These are phyloP conservation scores for Podaxis mareebaensis DNA, from an alignment of 768 basidiomycete species.

Conservation along the genomic window DNA sequence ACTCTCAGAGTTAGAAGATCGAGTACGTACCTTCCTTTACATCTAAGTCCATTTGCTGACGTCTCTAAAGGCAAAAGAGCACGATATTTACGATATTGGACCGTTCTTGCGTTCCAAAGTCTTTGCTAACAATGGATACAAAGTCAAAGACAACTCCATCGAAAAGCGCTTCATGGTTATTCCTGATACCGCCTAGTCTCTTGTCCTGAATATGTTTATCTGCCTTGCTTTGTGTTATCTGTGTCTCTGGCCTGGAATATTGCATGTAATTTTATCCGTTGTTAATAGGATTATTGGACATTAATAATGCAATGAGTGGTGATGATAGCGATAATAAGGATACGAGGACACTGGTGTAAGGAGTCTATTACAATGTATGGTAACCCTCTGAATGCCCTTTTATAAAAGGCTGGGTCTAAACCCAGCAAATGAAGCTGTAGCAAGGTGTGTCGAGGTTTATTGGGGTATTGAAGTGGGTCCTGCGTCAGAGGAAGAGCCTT, in stretches of 20 bases:
- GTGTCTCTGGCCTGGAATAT: not conserved
- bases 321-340: constrained; percentile 8
- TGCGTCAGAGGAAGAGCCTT: constrained; percentile 5
- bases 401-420: not conserved
- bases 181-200: constrained; percentile 16
- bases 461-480: not conserved
- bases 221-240: constrained; percentile 17
- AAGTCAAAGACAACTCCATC: constrained; percentile 61
- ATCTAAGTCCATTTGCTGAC: not conserved
- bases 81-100: constrained; percentile 90
- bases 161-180: constrained; percentile 58
- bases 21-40: constrained; percentile 50
- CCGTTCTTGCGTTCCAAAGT: constrained; percentile 86
- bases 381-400: not conserved
- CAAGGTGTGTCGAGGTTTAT: not conserved
- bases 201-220: constrained; percentile 18
- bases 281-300: constrained; percentile 18
- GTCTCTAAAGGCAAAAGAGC: constrained; percentile 79
- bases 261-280: constrained; percentile 18
- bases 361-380: not conserved
- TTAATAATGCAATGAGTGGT: constrained; percentile 10
- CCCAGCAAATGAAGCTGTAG: not conserved
- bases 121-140: constrained; percentile 90
- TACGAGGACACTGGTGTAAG: not conserved
- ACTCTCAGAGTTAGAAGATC: constrained; percentile 79